Conservation (phyloP, 805 yeast species). For the Metschnikowia lunata region DNA sequence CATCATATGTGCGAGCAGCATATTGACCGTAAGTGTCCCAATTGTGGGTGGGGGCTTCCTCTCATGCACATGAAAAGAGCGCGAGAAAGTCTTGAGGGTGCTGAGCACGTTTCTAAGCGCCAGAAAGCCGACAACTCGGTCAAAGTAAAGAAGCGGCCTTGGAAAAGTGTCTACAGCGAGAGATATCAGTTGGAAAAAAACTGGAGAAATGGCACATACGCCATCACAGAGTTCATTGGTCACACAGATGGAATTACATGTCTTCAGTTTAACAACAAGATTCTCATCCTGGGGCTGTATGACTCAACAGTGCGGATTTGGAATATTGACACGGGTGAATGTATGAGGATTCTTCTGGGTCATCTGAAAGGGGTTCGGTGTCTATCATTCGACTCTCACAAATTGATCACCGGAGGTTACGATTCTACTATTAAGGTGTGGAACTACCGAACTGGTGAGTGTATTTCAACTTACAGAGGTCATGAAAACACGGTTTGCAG, state of each 20-base stretch:
- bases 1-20: constrained; percentile 98
- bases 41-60: constrained; percentile 99
- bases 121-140: constrained; percentile 7
- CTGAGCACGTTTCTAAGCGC: constrained; percentile 8
- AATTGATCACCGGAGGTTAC: constrained; percentile 86
- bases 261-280: constrained; percentile 71
- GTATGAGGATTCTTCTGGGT: constrained; percentile 76
- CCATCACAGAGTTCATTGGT: constrained; percentile 62
- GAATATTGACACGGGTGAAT: constrained; percentile 78
- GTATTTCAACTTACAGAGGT: constrained; percentile 90
- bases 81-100: constrained; percentile 36
- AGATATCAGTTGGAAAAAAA: constrained; percentile 87
- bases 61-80: constrained; percentile 83
- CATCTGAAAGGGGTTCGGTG: constrained; percentile 86
- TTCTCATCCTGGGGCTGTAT: constrained; percentile 86
- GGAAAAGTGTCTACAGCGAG: constrained; percentile 94
- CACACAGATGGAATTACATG: constrained; percentile 89
- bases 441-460: constrained; percentile 93
- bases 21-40: constrained; percentile 94
- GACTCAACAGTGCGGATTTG: constrained; percentile 91
- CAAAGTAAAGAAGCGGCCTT: constrained; percentile 55
- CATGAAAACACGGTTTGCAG: constrained; percentile 82
- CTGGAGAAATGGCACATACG: constrained; percentile 84
- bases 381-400: constrained; percentile 80
- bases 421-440: constrained; percentile 92